phyloP scores from a whole-genome alignment of 805 yeast species.

The Lachancea kluyveri region DNA sequence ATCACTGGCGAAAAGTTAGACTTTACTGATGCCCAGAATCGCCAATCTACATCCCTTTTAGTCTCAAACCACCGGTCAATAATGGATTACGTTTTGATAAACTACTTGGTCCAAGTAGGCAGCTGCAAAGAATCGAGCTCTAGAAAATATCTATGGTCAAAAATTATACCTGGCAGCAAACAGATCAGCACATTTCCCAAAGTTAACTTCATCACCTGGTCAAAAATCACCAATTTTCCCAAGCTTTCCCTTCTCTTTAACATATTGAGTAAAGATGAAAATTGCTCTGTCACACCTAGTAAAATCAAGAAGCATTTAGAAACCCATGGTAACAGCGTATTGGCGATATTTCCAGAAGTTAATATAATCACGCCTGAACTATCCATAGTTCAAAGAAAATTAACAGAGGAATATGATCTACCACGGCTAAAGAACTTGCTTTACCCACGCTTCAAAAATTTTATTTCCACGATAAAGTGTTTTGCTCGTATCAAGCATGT shows the following conservation, averaged over 20 bases:
- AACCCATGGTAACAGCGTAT: slow-evolving; percentile 44
- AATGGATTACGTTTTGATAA: slow-evolving; percentile 57
- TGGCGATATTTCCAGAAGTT: slow-evolving; percentile 81
- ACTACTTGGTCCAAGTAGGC: slow-evolving; percentile 23
- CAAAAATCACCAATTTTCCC: slow-evolving; percentile 56
- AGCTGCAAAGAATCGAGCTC: slow-evolving; percentile 18
- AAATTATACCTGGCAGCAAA: too few relatives aligned
- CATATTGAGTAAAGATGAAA: slow-evolving; percentile 57
- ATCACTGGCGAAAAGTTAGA: slow-evolving; percentile 19
- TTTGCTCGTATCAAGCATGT: slow-evolving; percentile 23
- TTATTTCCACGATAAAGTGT: slow-evolving; percentile 43
- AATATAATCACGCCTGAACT: slow-evolving; percentile 53
- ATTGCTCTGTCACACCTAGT: slow-evolving; percentile 41
- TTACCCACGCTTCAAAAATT: slow-evolving; percentile 70
- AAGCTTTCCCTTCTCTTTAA: slow-evolving; percentile 40
- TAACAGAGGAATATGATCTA: slow-evolving; percentile 47
- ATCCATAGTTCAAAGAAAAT: slow-evolving; percentile 42
- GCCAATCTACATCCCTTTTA: slow-evolving; percentile 17
- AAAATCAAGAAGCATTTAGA: slow-evolving; percentile 33
- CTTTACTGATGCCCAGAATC: slow-evolving; percentile 7
- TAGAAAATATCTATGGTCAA: slow-evolving; percentile 10
- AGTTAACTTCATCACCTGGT: slow-evolving; percentile 69
- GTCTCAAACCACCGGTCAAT: slow-evolving; percentile 58
- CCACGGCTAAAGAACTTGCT: slow-evolving; percentile 55
- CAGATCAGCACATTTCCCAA: slow-evolving; percentile 39